These are phyloP conservation scores for Naegleria lovaniensis DNA, from an alignment of 208 protist genomes.

Conservation along the genomic window DNA sequence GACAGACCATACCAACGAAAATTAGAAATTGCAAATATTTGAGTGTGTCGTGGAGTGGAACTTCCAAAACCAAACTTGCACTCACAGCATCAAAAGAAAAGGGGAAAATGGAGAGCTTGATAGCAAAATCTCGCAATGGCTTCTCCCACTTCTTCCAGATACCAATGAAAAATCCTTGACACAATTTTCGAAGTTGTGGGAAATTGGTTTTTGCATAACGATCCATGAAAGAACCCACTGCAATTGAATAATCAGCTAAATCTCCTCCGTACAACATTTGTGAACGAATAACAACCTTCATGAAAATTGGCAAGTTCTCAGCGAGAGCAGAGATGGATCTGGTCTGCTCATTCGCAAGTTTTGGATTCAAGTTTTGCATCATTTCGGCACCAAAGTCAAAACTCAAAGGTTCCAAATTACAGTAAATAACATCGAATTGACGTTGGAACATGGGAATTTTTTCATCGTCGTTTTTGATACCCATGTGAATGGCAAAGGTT, in stretches of 20 bases:
- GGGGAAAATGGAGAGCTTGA: not conserved
- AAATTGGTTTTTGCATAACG: not conserved
- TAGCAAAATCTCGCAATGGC: not conserved
- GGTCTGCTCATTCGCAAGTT: no score
- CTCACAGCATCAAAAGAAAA: not conserved
- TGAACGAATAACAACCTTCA: not conserved
- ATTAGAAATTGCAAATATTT: not conserved
- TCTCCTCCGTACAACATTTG: not conserved
- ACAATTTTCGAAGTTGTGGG: not conserved
- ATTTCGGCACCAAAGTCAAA: not conserved
- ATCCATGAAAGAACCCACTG: not conserved
- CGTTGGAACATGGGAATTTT: not conserved
- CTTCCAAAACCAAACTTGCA: not conserved
- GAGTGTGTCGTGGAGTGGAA: not conserved
- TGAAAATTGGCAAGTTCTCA: not conserved
- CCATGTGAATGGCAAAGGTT: not conserved
- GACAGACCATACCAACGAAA: not conserved
- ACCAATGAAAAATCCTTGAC: not conserved
- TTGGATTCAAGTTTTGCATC: not conserved
- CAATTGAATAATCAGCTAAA: not conserved
- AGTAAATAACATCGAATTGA: not conserved
- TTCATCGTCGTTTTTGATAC: not conserved
- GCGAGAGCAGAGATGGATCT: not conserved
- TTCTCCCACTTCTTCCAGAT: not conserved
- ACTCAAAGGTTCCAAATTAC: not conserved